phyloP scores from a whole-genome alignment of 768 basidiomycete genomes.

The Suillus alpinus region DNA sequence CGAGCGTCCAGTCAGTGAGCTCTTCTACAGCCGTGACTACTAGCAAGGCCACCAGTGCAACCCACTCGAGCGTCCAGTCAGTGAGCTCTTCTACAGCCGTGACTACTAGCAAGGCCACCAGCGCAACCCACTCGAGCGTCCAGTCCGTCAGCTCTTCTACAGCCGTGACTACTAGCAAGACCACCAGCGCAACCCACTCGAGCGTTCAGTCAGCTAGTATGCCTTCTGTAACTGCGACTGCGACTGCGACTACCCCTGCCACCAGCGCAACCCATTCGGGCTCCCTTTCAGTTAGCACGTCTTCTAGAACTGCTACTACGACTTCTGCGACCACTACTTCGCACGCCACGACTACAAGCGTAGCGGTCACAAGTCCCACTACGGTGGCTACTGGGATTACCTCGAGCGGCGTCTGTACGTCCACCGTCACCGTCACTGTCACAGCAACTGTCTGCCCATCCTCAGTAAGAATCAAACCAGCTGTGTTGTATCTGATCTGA shows the following conservation, averaged over 20 bases:
- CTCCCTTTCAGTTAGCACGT: neutral
- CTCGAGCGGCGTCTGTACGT: neutral
- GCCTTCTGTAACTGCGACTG: too few relatives aligned
- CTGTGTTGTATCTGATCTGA: neutral
- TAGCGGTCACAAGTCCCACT: neutral
- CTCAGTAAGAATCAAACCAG: conserved; percentile 8
- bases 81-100: too few relatives aligned
- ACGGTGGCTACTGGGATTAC: neutral
- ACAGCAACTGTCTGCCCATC: conserved; percentile 14
- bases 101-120: too few relatives aligned
- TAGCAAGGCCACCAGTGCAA: too few relatives aligned
- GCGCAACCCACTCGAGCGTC: too few relatives aligned
- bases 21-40: too few relatives aligned
- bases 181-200: too few relatives aligned
- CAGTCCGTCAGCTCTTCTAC: too few relatives aligned
- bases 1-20: neutral
- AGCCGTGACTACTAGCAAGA: too few relatives aligned
- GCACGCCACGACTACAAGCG: neutral
- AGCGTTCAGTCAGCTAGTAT: too few relatives aligned
- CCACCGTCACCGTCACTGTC: conserved; percentile 21
- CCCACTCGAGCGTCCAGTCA: too few relatives aligned
- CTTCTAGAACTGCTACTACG: neutral
- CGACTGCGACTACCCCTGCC: too few relatives aligned
- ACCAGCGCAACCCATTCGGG: neutral
- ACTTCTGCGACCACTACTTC: neutral